Evolutionary conservation across 2,329 filamentous ascomycete genomes (phyloP).

Genomic region (Fusarium pseudograminearum): DNA sequence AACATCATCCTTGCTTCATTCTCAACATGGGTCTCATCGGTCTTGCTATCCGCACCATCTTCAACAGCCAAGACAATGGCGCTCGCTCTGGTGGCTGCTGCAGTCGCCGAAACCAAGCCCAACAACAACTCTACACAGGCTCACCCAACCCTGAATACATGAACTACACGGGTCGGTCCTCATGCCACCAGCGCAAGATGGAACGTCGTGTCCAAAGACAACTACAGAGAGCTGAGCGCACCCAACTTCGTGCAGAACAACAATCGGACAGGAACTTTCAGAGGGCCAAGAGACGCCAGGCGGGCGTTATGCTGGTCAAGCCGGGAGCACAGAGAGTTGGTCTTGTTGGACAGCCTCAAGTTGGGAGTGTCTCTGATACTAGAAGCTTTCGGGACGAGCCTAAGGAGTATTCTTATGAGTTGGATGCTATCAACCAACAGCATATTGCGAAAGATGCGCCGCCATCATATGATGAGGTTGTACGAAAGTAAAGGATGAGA

Average conservation of each 20-base stretch:
- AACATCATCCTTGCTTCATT: neutral
- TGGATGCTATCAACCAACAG: constrained; percentile 6
- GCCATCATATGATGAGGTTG: constrained; percentile 41
- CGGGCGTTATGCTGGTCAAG: constrained; percentile 11
- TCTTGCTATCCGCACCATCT: constrained; percentile 19
- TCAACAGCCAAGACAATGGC: constrained; percentile 6
- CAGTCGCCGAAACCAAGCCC: neutral
- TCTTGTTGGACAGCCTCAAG: neutral
- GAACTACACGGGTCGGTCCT: constrained; percentile 3
- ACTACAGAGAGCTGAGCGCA: constrained; percentile 38
- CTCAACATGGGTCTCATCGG: constrained; percentile 40
- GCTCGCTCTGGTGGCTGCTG: constrained; percentile 8
- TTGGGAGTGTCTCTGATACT: neutral
- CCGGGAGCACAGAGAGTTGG: constrained; percentile 19
- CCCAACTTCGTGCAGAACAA: constrained; percentile 39
- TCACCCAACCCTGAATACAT: neutral
- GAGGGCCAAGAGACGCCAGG: constrained; percentile 32
- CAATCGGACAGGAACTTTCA: constrained; percentile 29
- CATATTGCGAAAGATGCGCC: constrained; percentile 28
- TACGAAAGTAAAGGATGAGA: constrained; percentile 20
- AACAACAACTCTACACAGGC: constrained; percentile 1
- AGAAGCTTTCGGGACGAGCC: neutral
- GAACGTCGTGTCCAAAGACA: constrained; percentile 39
- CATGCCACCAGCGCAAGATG: constrained; percentile 26
- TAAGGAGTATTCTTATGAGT: constrained; percentile 20